Evolutionary conservation across 169 alveolate species (phyloP).

Genomic region (Eimeria necatrix): DNA sequence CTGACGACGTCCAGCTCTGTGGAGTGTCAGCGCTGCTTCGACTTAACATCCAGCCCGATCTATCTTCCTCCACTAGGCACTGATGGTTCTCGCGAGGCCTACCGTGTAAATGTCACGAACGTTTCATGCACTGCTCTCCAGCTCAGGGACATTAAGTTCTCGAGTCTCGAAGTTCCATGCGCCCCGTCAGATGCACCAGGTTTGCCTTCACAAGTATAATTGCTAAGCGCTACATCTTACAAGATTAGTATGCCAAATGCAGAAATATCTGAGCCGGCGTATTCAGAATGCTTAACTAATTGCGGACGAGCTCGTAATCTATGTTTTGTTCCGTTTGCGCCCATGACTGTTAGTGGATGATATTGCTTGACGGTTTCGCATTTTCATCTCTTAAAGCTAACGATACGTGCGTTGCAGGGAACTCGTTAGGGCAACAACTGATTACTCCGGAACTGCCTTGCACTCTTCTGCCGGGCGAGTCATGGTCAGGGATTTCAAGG

Average conservation of each 20-base stretch:
- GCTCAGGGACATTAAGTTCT: constrained; percentile 10
- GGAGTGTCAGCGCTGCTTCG: constrained; percentile 62
- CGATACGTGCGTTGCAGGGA: constrained; percentile 3
- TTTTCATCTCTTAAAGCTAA: no score
- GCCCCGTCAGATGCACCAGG: not conserved
- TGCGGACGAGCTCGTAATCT: no score
- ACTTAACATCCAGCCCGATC: constrained; percentile 2
- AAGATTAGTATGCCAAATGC: no score
- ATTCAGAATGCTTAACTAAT: no score
- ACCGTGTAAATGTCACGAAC: constrained; percentile 44
- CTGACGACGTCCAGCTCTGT: constrained; percentile 59
- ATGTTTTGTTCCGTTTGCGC: no score
- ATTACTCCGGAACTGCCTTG: constrained; percentile 66
- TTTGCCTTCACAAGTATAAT: not conserved
- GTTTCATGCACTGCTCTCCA: constrained; percentile 45
- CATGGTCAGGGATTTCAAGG: constrained; percentile 69
- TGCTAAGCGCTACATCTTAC: no score
- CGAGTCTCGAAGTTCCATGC: not conserved
- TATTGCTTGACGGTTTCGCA: no score
- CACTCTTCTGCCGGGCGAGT: constrained; percentile 61
- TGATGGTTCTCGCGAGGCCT: constrained; percentile 60
- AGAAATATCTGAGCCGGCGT: no score
- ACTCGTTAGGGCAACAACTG: not conserved
- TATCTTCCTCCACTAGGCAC: constrained; percentile 31
- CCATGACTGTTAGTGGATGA: no score